These are phyloP conservation scores for Copromyces sp. DNA, from an alignment of 495 filamentous ascomycete genomes.

Conservation along the genomic window DNA sequence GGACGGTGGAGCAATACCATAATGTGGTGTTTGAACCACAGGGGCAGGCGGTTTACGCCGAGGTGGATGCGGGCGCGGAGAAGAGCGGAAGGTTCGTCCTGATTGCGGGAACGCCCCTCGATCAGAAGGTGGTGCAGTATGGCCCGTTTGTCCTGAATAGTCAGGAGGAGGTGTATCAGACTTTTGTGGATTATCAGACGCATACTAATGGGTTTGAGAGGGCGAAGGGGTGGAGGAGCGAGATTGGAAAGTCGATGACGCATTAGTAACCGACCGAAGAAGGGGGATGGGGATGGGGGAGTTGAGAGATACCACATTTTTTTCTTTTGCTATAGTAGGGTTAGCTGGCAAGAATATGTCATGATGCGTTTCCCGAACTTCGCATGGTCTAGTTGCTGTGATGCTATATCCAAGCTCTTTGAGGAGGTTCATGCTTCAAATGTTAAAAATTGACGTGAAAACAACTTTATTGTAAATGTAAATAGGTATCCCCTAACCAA, in stretches of 20 bases:
- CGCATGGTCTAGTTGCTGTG: not conserved
- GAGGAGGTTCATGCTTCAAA: not conserved
- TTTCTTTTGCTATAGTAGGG: not conserved
- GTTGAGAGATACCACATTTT: not conserved
- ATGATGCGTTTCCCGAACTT: not conserved
- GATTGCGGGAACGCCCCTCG: constrained; percentile 73
- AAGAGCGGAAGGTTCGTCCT: constrained; percentile 62
- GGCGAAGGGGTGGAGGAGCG: constrained; percentile 71
- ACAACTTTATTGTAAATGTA: not conserved
- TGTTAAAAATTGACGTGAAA: not conserved
- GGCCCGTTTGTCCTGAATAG: constrained; percentile 84
- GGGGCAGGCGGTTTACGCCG: constrained; percentile 62
- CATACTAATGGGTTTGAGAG: constrained; percentile 85
- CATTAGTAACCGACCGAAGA: constrained; percentile 4
- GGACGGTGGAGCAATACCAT: constrained; percentile 58
- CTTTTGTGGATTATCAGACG: constrained; percentile 79
- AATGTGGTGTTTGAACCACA: constrained; percentile 82
- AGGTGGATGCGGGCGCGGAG: constrained; percentile 58
- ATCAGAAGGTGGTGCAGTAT: constrained; percentile 93
- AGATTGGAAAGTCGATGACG: constrained; percentile 72
- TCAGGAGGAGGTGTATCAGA: constrained; percentile 80
- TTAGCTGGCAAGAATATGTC: not conserved
- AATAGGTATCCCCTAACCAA: not conserved
- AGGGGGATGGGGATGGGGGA: too few species aligned
- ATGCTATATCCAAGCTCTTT: not conserved